These are phyloP conservation scores for Yarrowia sp. DNA, from an alignment of 805 yeast genomes.

Conservation along the genomic window DNA sequence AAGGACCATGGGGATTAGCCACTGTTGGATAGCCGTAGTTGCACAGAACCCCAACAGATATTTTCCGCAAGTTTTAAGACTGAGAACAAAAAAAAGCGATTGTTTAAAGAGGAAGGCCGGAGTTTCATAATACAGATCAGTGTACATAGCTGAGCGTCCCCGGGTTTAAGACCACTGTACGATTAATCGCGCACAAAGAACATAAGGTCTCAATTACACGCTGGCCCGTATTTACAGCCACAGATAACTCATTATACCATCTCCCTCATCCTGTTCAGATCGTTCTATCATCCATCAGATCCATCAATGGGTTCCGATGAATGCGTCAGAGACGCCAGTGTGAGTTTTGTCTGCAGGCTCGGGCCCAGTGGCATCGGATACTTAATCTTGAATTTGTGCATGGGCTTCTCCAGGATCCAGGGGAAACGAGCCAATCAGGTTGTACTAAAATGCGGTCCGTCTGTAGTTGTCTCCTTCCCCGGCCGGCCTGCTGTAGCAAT, in stretches of 20 bases:
- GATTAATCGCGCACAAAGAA: too few species aligned
- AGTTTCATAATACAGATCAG: not conserved
- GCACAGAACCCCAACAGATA: too few species aligned
- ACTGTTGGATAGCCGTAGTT: not conserved
- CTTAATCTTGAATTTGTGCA: not conserved
- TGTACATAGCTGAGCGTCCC: not conserved
- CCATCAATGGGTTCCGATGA: not conserved
- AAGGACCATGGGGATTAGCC: not conserved
- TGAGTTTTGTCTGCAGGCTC: not conserved
- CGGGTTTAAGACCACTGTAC: not conserved
- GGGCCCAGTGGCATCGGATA: not conserved
- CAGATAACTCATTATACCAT: too few species aligned
- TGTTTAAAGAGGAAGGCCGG: not conserved
- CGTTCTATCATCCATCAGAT: too few species aligned
- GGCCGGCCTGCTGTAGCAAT: too few species aligned
- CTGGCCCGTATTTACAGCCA: too few species aligned
- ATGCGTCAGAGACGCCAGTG: not conserved
- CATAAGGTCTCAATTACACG: too few species aligned
- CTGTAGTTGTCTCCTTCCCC: too few species aligned
- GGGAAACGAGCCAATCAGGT: not conserved
- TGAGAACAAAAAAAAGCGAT: not conserved
- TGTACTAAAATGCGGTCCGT: not conserved
- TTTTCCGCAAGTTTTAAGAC: not conserved
- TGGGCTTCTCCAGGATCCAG: not conserved
- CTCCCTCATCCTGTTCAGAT: too few species aligned